Base-by-base conservation (phyloP, 1,284 basidiomycete genomes). In the Thecaphora thlaspeos region DNA sequence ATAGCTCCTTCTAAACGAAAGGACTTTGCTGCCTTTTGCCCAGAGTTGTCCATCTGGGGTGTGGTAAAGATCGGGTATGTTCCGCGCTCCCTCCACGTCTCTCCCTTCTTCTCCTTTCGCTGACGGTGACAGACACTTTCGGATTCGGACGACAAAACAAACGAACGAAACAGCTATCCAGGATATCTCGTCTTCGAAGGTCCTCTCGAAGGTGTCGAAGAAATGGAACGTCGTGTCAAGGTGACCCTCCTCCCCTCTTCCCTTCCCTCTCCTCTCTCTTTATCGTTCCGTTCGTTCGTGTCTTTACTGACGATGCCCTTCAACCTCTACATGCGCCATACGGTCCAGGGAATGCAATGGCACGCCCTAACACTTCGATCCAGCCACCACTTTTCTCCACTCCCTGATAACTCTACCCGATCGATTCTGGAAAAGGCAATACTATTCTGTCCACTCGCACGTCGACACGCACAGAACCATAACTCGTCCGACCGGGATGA, bases 101-200 rank as follows among this genome's bases (percentile, higher is more conserved):
- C 12, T 4, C 10, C n/a, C 10, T 12, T 28, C 26, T 28, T 28
- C 26, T 28, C 7, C 26, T 28, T 28, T n/a, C n/a, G n/a, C n/a
- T n/a, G n/a, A n/a, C n/a, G n/a, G n/a, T n/a, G n/a, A n/a, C n/a
- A n/a, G 26, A 28, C 26, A 28, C 11, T 11, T 11, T 28, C 26
- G 26, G 5, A 11, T 28, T 5, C 26, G 7, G 11, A 28, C 26
- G 26, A 28, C 26, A 5, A n/a, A n/a, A n/a, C n/a, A n/a, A n/a
- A n/a, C n/a, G n/a, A n/a, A n/a, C 26, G 26, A 28, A 28, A 5
- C 26, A 28, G 26, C 1, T 65, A 55, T 17, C 70, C 70, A 10
- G 70, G 70, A 18, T 71, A 55, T 26, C 60, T 71, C 7, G 59
- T 54, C 44, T 71, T 70, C 43, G 70, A 71, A 46, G 70, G 70